Conservation (phyloP, 73 alveolate species). For the Tetrahymena thermophila region DNA sequence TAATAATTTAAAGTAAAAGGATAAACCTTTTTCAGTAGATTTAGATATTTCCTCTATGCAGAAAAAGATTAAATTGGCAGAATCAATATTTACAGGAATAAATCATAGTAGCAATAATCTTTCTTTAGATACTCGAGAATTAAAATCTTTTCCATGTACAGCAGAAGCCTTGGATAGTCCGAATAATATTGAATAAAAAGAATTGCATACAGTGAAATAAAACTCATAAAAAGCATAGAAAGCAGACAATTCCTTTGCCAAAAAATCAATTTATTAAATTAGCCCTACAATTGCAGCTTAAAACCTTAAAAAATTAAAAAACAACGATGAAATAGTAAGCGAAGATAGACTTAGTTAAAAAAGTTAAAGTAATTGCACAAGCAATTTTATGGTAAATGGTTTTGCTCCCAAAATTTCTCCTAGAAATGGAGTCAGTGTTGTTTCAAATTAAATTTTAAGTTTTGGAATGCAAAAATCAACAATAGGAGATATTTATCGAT, state of each 20-base stretch:
- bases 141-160: neutral
- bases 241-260: neutral
- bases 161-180: neutral
- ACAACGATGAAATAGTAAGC: neutral
- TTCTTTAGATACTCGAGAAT: neutral
- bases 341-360: neutral
- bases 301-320: too few species aligned
- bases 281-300: neutral
- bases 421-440: neutral
- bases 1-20: neutral
- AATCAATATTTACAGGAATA: neutral
- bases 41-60: neutral
- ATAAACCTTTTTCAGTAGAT: neutral
- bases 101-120: neutral
- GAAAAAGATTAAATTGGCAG: neutral
- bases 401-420: neutral
- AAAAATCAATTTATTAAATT: neutral
- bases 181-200: neutral
- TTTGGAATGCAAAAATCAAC: neutral
- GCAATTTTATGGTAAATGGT: neutral
- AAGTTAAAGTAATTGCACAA: neutral
- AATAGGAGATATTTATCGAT: neutral
- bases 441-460: neutral
- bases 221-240: neutral
- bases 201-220: neutral